Evolutionary conservation across 2,329 filamentous ascomycete genomes (phyloP).

Genomic region (Diplodia corticola): DNA sequence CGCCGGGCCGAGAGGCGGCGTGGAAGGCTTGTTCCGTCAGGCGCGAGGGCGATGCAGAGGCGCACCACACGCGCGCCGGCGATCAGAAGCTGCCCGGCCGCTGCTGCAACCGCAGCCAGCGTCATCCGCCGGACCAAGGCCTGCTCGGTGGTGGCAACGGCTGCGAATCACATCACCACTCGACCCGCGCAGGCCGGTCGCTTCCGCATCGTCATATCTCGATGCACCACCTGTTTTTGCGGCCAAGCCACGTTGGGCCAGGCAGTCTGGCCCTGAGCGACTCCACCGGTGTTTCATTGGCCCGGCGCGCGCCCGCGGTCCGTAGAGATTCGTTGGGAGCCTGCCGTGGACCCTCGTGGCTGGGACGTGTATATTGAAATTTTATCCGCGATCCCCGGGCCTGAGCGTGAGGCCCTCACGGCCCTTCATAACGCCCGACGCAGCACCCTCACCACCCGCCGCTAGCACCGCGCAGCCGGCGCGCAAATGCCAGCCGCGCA

Average conservation of each 20-base stretch:
- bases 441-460: background rate
- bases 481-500: too few species aligned
- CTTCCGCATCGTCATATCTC: constrained; percentile 5
- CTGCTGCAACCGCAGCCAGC: background rate
- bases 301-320: background rate
- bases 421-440: constrained; percentile 7
- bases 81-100: background rate
- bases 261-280: background rate
- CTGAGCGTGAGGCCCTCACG: background rate
- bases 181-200: background rate
- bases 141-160: constrained; percentile 4
- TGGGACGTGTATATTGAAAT: constrained; percentile 12
- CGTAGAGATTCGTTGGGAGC: constrained; percentile 11
- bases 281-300: constrained; percentile 16
- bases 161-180: constrained; percentile 3
- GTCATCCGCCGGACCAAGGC: constrained; percentile 4
- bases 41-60: background rate
- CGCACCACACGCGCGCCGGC: background rate
- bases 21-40: background rate
- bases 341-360: constrained; percentile 8
- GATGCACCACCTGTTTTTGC: constrained; percentile 1
- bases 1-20: background rate
- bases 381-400: constrained; percentile 17
- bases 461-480: too few species aligned
- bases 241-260: constrained; percentile 3